Base-by-base conservation (phyloP, 306 rosid genomes). In the Cicer arietinum region DNA sequence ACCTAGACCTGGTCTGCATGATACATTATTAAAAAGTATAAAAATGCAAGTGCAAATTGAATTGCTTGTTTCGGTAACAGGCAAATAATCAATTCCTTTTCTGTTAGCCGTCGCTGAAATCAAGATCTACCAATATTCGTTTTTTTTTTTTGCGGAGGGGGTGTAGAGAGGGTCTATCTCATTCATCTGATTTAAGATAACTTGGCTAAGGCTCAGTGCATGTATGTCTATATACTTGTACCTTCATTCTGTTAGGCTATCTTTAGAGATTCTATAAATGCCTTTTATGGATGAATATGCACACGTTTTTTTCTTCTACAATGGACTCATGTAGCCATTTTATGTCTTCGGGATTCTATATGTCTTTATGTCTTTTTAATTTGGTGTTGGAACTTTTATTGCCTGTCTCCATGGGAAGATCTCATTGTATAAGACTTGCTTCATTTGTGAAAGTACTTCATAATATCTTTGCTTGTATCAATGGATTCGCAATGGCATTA, bases 401-500 rank as follows among this genome's bases (percentile, higher is more conserved):
- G 45, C 56, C 39, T 37, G 65, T 57, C 17, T 80, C 66, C 50
- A 42, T 61, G 39, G 50, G 74, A 61, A 53, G 71, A 56, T 73
- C 69, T 67, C 45, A 54, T 80, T 10, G 39, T 54, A 39, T 67
- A 56, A 71, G 39, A 56, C 65, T 70, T 56, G 70, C 11, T 75
- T 44, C 35, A 71, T 50, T 10, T 60, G 14, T 45, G 39, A 41
- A 79, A 41, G 46, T 81, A 76, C 66, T 54, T 37, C 2, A 52
- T 51, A 7, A 56, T 71, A 35, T 45, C 48, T 76, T 75, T 73
- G 62, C 64, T 78, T 65, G 54, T 79, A 62, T 53, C 67, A 77
- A 68, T 78, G 73, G 72, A 71, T 81, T 84, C 65, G 47, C 69
- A 76, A 73, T 22, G 68, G 40, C 72, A 76, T 76, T 35, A 65